Base-by-base conservation (phyloP, 176 grass and related monocot genomes). In the Bothriochloa decipiens region DNA sequence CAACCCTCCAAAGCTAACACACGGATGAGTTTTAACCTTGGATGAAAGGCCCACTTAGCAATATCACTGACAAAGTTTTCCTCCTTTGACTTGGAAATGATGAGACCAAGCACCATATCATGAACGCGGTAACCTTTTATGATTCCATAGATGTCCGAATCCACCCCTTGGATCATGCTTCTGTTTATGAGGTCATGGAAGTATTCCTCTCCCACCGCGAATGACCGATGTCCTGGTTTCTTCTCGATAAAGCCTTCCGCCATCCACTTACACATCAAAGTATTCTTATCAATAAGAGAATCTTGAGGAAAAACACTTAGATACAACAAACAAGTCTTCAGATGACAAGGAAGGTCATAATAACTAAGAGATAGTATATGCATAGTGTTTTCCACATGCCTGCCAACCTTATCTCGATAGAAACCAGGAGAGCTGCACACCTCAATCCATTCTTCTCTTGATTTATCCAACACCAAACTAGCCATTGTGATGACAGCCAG, bases 111-210 rank as follows among this genome's bases (percentile, higher is more conserved):
- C 11, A 80, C 29, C 55, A 80, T 80, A 42, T 62, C 26, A 58
- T 79, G 76, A 2, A 79, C 76, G 7, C 16, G 29, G n/a, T 55
- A 80, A 37, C 8, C 28, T 5, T 18, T 1, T 3, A 28, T 13
- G 10, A 37, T 62, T 3, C 43, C 49, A 37, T 32, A 11, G 2
- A 26, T 9, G 17, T 36, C 9, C 2, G 18, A 39, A 17, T 37
- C 3, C 9, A 79, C 41, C 2, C 4, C 49, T 11, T 65, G 55
- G 12, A 80, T 37, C 63, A 80, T 1, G 29, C 76, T 65, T 49
- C 76, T 65, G 27, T 80, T 80, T 35, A 80, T 65, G 12, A 80
- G 63, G n/a, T 80, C 76, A 61, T 80, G 15, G 8, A 80, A 80
- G 52, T 80, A 80, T 13, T 27, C 29, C 76, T 79, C 42, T n/a